These are phyloP conservation scores for Lactarius sp. DNA, from an alignment of 768 basidiomycete species.

Conservation along the genomic window DNA sequence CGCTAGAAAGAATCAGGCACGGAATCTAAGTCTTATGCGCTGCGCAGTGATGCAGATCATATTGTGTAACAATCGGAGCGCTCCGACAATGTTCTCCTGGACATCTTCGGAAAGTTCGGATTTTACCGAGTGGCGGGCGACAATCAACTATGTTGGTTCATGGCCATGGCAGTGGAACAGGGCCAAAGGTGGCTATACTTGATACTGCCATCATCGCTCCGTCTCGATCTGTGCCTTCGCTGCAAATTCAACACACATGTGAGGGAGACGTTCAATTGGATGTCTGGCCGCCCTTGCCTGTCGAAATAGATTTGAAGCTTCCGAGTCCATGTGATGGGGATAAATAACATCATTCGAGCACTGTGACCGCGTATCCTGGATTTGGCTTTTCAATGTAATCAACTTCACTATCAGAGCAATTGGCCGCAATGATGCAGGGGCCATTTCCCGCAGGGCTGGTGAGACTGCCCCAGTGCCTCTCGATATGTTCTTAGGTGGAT, in stretches of 20 bases:
- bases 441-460: not conserved
- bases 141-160: too few relatives aligned
- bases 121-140: too few relatives aligned
- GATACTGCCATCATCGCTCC: not conserved
- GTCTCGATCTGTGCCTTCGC: conserved; percentile 1
- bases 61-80: too few relatives aligned
- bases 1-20: too few relatives aligned
- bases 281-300: conserved; percentile 7
- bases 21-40: too few relatives aligned
- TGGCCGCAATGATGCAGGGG: not conserved
- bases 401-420: too few relatives aligned
- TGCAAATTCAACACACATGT: conserved; percentile 1
- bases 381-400: not conserved
- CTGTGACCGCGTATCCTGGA: not conserved
- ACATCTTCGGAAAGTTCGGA: too few relatives aligned
- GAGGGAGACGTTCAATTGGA: not conserved
- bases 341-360: not conserved
- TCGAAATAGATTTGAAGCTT: not conserved
- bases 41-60: too few relatives aligned
- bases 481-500: not conserved
- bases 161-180: not conserved
- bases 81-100: too few relatives aligned
- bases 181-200: not conserved
- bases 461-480: not conserved
- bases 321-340: too few relatives aligned